These are phyloP conservation scores for Mortierella claussenii DNA, from an alignment of 192 early-diverging fungal species.

Conservation along the genomic window DNA sequence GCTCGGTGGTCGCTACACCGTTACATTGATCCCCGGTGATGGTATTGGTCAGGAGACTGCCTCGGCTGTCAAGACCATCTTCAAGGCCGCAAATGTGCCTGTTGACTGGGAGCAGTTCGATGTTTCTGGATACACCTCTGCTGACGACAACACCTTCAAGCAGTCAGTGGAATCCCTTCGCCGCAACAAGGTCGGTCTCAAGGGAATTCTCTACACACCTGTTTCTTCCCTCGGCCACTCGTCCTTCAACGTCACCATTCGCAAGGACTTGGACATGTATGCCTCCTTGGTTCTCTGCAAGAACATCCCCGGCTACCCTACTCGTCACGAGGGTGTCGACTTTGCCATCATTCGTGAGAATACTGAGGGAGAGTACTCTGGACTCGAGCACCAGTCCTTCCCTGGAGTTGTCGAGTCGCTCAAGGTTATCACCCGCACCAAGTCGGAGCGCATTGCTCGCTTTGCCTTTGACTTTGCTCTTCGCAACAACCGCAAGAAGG, in stretches of 20 bases:
- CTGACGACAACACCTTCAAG: constrained; percentile 84
- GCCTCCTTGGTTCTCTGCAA: constrained; percentile 92
- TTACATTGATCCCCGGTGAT: constrained; percentile 98
- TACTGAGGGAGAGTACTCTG: constrained; percentile 99
- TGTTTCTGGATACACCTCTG: constrained; percentile 88
- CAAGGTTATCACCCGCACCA: constrained; percentile 94
- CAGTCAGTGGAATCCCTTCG: constrained; percentile 91
- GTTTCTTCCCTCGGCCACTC: constrained; percentile 84
- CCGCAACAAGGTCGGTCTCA: constrained; percentile 97
- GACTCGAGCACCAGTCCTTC: constrained; percentile 96
- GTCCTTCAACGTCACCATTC: constrained; percentile 95
- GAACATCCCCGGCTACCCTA: constrained; percentile 86
- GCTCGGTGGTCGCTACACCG: constrained; percentile 94
- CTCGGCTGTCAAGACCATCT: constrained; percentile 90
- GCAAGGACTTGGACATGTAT: constrained; percentile 98
- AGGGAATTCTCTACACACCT: constrained; percentile 93
- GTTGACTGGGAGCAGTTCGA: constrained; percentile 98
- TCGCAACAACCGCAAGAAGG: constrained; percentile 96
- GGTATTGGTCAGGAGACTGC: constrained; percentile 96
- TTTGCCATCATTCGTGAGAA: constrained; percentile 99
- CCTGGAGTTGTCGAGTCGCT: constrained; percentile 98
- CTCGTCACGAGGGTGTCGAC: constrained; percentile 93
- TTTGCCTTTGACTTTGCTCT: constrained; percentile 99
- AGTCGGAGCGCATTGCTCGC: constrained; percentile 98
- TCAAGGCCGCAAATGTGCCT: constrained; percentile 91